These are phyloP conservation scores for Ophiosphaerella herpotricha DNA, from an alignment of 2,329 filamentous ascomycete genomes.

Conservation along the genomic window DNA sequence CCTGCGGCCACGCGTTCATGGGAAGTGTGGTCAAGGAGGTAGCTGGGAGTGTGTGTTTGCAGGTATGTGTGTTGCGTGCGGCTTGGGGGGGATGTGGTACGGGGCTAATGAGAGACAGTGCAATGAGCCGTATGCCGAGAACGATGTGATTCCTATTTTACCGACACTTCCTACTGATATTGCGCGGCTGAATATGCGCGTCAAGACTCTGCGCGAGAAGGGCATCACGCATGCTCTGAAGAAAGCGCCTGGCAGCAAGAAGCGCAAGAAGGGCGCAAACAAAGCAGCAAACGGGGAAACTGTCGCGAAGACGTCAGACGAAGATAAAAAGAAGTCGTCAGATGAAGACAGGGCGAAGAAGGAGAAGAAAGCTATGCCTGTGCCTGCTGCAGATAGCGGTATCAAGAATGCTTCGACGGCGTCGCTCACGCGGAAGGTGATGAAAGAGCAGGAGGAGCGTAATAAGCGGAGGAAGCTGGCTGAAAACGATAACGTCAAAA, in stretches of 20 bases:
- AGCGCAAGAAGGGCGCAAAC: constrained; percentile 74
- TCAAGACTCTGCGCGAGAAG: constrained; percentile 69
- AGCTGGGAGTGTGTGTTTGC: constrained; percentile 64
- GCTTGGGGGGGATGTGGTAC: neutral
- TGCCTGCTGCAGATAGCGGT: constrained; percentile 48
- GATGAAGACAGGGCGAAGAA: constrained; percentile 27
- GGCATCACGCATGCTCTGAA: constrained; percentile 87
- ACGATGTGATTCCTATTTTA: constrained; percentile 83
- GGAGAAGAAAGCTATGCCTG: constrained; percentile 14
- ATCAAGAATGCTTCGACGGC: constrained; percentile 92
- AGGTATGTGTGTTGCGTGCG: constrained; percentile 47
- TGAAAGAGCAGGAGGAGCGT: constrained; percentile 82
- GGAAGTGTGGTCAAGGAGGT: constrained; percentile 84
- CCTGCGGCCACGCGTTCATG: constrained; percentile 93
- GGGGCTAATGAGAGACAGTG: constrained; percentile 59
- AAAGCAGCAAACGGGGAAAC: constrained; percentile 45
- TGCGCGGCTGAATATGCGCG: constrained; percentile 66
- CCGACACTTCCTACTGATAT: constrained; percentile 73
- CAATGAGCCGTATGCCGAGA: constrained; percentile 70
- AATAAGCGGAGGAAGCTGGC: constrained; percentile 78
- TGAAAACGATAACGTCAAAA: constrained; percentile 55
- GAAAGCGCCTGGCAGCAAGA: constrained; percentile 69
- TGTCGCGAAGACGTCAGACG: constrained; percentile 5
- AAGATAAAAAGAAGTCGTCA: constrained; percentile 17
- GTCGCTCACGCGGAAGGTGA: constrained; percentile 79